Conservation (phyloP, 2,329 filamentous ascomycete genomes). For the Phaeophleospora eucalypticola region DNA sequence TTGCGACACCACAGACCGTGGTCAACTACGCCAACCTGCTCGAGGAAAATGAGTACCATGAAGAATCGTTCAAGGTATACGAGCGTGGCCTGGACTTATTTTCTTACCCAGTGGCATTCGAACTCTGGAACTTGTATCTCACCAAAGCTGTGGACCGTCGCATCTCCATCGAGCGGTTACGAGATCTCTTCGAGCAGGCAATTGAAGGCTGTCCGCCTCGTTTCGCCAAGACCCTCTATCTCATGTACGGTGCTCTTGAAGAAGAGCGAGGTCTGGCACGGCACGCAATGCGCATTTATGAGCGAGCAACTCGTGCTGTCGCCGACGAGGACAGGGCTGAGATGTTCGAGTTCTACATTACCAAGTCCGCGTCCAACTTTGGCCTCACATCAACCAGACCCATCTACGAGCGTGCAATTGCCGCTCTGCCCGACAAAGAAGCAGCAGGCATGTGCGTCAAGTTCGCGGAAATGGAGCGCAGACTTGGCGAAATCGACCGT, state of each 20-base stretch:
- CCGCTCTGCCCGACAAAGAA: slow-evolving; percentile 85
- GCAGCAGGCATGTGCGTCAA: slow-evolving; percentile 98
- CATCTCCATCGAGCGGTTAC: slow-evolving; percentile 87
- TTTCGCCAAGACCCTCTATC: slow-evolving; percentile 90
- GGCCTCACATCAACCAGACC: slow-evolving; percentile 88
- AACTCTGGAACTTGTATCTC: slow-evolving; percentile 96
- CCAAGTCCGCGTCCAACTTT: slow-evolving; percentile 96
- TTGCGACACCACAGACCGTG: slow-evolving; percentile 95
- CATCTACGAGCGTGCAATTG: slow-evolving; percentile 95
- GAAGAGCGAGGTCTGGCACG: slow-evolving; percentile 91
- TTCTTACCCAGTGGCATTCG: slow-evolving; percentile 95
- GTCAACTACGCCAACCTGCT: slow-evolving; percentile 97
- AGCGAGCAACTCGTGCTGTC: slow-evolving; percentile 90
- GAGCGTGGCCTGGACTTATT: slow-evolving; percentile 97
- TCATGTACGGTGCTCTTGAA: slow-evolving; percentile 98
- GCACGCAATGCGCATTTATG: slow-evolving; percentile 98
- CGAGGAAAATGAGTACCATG: slow-evolving; percentile 91
- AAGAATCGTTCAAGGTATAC: slow-evolving; percentile 96
- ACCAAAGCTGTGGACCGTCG: slow-evolving; percentile 96
- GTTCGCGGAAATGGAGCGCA: slow-evolving; percentile 93
- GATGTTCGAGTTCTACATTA: slow-evolving; percentile 99
- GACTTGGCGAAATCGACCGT: slow-evolving; percentile 88
- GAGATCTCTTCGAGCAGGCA: slow-evolving; percentile 95
- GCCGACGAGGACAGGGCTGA: slow-evolving; percentile 90
- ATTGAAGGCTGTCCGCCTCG: slow-evolving; percentile 91